Evolutionary conservation across 768 basidiomycete species (phyloP), one percentile per base, ranked within the genome.

Genomic region (Clitopilus passeckerianus): DNA sequence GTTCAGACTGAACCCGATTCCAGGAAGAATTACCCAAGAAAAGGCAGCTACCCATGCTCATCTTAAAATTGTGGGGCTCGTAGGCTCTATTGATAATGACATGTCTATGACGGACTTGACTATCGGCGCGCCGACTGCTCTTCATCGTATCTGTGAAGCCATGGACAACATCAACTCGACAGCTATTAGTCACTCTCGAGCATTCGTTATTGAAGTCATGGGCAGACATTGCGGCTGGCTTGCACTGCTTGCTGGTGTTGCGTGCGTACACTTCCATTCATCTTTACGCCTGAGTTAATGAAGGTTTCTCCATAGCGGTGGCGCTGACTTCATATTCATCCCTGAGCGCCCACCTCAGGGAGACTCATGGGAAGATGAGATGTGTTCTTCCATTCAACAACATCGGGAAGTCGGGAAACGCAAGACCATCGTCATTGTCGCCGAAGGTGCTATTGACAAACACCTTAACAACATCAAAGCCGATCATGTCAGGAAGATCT

Each of bases 211-310:
- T 41, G 97, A 98, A 73, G 97, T 98, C 57, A 99, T 98, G 97
- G 97, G 97, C n/a, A 79, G 96, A 58, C 93, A 98, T 70, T 98
- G 97, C 72, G 97, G 97, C n/a, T 99, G 97, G 97, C 79, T 98
- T 16, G 95, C 97, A 1, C 78, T 98, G 22, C 80, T 95, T 67
- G 97, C 95, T 10, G 95, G 91, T 61, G 89, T 98, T 54, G 91
- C 91, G 88, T 91, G 67, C 60, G 84, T 76, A 4, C 34, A 15
- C 3, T 37, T 15, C 6, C 6, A 18, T 5, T 50, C 7, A 2
- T 41, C 37, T 41, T 41, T 14, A 5, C 5, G 50, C 34, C 23
- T 14, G 53, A 14, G 14, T 22, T 34, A 16, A 27, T 6, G 43
- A 56, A 43, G 60, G 53, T 30, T 54, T 24, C 59, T 53, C 14